These are phyloP conservation scores for Manihot esculenta DNA, from an alignment of 441 rosid genomes.

Conservation along the genomic window DNA sequence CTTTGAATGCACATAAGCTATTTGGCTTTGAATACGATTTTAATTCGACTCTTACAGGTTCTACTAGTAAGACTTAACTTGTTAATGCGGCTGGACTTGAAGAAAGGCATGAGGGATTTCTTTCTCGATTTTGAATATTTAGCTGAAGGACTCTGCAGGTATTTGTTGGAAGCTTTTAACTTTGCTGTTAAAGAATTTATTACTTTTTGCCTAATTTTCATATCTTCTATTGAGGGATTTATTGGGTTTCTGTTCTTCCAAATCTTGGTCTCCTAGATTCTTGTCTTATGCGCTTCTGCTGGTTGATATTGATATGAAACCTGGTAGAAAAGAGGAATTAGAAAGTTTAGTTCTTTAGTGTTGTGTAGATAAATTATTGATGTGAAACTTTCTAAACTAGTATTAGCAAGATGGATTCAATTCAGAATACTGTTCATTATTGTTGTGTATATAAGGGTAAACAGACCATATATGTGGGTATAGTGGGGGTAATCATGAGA, in stretches of 20 bases:
- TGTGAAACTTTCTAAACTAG: background rate
- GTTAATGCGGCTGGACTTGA: conserved; percentile 10
- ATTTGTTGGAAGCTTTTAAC: conserved; percentile 31
- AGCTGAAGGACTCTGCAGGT: conserved; percentile 42
- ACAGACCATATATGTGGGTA: conserved; percentile 47
- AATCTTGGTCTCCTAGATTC: conserved; percentile 28
- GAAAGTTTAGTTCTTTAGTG: background rate
- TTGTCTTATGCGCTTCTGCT: background rate
- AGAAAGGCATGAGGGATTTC: conserved; percentile 44
- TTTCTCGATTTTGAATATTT: too few relatives aligned
- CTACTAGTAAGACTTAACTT: conserved; percentile 21
- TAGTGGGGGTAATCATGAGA: conserved; percentile 50
- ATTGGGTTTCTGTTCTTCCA: conserved; percentile 24
- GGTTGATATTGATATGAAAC: too few relatives aligned
- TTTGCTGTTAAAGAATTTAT: conserved; percentile 37
- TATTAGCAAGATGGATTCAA: conserved; percentile 42
- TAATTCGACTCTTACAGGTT: background rate
- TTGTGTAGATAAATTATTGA: background rate
- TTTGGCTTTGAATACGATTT: background rate
- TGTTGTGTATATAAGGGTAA: conserved; percentile 61
- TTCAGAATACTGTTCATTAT: conserved; percentile 58
- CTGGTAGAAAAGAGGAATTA: too few relatives aligned
- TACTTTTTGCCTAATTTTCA: conserved; percentile 42
- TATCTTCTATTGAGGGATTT: conserved; percentile 34
- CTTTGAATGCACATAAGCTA: background rate